phyloP scores from a whole-genome alignment of 495 filamentous ascomycete species.

The Penicillium coffeae region DNA sequence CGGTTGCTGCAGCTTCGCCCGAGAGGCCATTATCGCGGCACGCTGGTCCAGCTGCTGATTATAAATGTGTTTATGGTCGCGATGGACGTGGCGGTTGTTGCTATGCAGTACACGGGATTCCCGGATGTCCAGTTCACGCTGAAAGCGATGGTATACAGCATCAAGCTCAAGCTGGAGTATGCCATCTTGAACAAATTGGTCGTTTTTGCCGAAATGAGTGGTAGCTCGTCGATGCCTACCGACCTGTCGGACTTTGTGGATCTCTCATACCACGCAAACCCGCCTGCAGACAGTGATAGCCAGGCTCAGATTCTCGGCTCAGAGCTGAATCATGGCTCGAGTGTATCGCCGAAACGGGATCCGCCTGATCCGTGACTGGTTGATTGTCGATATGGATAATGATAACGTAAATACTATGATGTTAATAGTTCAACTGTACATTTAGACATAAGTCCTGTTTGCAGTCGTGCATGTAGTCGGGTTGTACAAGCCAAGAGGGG shows the following conservation, averaged over 20 bases:
- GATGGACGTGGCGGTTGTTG: conserved; percentile 43
- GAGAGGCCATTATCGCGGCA: conserved; percentile 23
- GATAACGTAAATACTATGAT: conserved; percentile 2
- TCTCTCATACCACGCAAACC: conserved; percentile 17
- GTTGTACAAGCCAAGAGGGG: conserved; percentile 5
- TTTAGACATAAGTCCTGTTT: too few species aligned
- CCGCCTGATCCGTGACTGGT: conserved; percentile 10
- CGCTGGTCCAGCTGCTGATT: conserved; percentile 45
- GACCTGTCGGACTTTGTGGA: conserved; percentile 30
- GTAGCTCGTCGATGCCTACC: conserved; percentile 19
- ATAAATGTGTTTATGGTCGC: conserved; percentile 47
- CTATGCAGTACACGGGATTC: conserved; percentile 39
- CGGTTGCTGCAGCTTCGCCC: conserved; percentile 37
- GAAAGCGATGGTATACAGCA: conserved; percentile 50
- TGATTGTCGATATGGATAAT: too few species aligned
- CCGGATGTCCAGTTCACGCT: conserved; percentile 48
- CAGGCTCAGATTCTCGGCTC: conserved; percentile 7
- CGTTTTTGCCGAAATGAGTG: conserved; percentile 17
- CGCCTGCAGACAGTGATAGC: conserved; percentile 16
- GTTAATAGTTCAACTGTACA: neutral
- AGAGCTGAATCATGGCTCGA: conserved; percentile 3
- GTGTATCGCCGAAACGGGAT: conserved; percentile 12
- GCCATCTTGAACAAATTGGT: conserved; percentile 47
- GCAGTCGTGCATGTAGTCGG: neutral
- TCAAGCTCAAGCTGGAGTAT: conserved; percentile 57